phyloP scores from a whole-genome alignment of 345 rosid genomes.

The Cardiospermum halicacabum region DNA sequence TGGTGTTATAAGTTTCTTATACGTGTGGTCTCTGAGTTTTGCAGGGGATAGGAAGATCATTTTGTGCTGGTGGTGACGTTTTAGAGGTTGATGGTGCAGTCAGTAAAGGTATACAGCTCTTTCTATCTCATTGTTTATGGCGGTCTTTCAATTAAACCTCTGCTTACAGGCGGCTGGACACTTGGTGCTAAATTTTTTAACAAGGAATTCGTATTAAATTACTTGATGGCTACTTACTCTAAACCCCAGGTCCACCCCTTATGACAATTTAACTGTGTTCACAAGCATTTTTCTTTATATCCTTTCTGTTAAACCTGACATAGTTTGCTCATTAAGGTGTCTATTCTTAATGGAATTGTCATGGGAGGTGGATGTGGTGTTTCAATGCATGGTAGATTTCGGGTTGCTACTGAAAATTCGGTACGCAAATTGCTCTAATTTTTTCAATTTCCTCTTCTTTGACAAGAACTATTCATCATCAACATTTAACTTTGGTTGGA shows the following conservation, averaged over 20 bases:
- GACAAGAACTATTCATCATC: too few species aligned
- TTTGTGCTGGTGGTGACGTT: slow-evolving; percentile 85
- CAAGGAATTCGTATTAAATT: slow-evolving; percentile 54
- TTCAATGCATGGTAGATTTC: slow-evolving; percentile 73
- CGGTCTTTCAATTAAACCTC: too few species aligned
- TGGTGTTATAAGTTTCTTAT: not conserved
- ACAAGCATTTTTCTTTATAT: not conserved
- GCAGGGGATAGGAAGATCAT: slow-evolving; percentile 75
- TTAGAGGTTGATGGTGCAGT: slow-evolving; percentile 48
- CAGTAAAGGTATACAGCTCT: slow-evolving; percentile 25
- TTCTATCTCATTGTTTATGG: too few species aligned
- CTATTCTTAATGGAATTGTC: slow-evolving; percentile 73
- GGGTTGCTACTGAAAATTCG: slow-evolving; percentile 74
- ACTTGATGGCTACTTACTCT: slow-evolving; percentile 59
- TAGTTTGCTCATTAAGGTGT: slow-evolving; percentile 40
- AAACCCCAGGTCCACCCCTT: slow-evolving; percentile 54
- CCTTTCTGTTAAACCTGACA: not conserved
- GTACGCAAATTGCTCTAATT: slow-evolving; percentile 24
- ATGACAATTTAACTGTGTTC: too few species aligned
- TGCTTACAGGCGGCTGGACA: slow-evolving; percentile 49
- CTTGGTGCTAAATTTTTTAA: slow-evolving; percentile 42
- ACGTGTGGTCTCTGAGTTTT: not conserved
- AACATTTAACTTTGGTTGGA: not conserved
- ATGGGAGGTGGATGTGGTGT: slow-evolving; percentile 90
- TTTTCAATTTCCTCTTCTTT: not conserved